Conservation (phyloP, 2,329 filamentous ascomycete species). For the Dendrostoma leiphaemia region DNA sequence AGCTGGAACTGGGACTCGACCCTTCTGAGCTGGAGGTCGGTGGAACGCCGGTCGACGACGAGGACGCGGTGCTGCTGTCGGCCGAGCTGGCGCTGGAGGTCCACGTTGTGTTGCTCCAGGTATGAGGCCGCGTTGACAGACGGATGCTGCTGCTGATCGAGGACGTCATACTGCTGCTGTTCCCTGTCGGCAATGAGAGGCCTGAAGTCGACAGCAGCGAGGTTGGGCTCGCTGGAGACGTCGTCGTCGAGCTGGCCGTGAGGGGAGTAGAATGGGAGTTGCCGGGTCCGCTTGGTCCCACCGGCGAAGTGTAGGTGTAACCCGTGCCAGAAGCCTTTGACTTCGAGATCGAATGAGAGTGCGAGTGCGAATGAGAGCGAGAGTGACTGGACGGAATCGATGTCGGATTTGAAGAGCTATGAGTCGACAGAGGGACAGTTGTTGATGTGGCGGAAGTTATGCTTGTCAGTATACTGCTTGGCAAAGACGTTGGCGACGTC, state of each 20-base stretch:
- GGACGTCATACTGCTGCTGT: too few relatives aligned
- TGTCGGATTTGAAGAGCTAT: too few relatives aligned
- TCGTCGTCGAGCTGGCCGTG: not conserved
- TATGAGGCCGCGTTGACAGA: slow-evolving; percentile 4
- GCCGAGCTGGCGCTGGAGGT: not conserved
- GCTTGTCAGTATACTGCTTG: too few relatives aligned
- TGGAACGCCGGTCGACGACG: not conserved
- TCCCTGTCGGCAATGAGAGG: not conserved
- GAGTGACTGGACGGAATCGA: not conserved
- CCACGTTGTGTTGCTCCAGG: slow-evolving; percentile 9
- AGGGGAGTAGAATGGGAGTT: not conserved
- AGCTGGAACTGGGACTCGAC: not conserved
- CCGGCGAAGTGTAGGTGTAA: not conserved
- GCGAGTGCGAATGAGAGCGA: not conserved
- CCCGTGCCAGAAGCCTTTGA: not conserved
- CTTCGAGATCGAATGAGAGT: not conserved
- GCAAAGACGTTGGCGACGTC: too few relatives aligned
- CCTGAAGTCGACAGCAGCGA: not conserved
- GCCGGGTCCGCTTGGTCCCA: not conserved
- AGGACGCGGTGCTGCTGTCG: not conserved
- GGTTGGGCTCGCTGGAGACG: too few relatives aligned
- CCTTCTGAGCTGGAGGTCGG: not conserved
- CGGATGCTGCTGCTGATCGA: slow-evolving; percentile 8
- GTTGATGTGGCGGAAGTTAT: too few relatives aligned
- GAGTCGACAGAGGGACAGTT: too few relatives aligned